A percentile compares a stretch with the other conserved stretches of the same genome.
These are phyloP conservation scores for Ophiocordyceps polyrhachis-furcata DNA, from an alignment of 2,329 filamentous ascomycete species.

Conservation along the genomic window DNA sequence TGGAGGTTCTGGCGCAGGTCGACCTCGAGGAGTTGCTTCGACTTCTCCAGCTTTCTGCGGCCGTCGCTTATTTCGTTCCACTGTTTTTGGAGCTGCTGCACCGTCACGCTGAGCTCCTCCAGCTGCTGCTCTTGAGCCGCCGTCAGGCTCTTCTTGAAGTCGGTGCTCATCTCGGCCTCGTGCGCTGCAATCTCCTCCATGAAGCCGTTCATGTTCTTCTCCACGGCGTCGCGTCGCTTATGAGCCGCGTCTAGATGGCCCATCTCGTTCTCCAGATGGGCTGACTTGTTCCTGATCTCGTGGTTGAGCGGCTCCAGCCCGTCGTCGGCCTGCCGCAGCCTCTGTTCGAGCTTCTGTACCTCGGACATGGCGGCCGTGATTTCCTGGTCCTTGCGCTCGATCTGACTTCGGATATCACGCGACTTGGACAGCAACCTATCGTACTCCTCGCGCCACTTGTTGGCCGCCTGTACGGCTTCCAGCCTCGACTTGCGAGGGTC, in stretches of 20 bases:
- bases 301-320: slow-evolving; percentile 65
- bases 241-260: slow-evolving; percentile 55
- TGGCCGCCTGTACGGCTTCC: slow-evolving; percentile 61
- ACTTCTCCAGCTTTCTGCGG: slow-evolving; percentile 59
- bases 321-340: slow-evolving; percentile 57
- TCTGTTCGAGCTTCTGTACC: slow-evolving; percentile 65
- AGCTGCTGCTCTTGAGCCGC: slow-evolving; percentile 67
- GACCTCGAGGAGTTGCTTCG: slow-evolving; percentile 69
- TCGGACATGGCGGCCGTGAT: slow-evolving; percentile 76
- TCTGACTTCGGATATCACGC: slow-evolving; percentile 45
- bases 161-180: slow-evolving; percentile 61
- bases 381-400: slow-evolving; percentile 70
- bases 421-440: slow-evolving; percentile 48
- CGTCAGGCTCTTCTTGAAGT: slow-evolving; percentile 83
- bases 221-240: slow-evolving; percentile 46
- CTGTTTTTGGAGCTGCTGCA: slow-evolving; percentile 58
- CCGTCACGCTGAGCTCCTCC: slow-evolving; percentile 46
- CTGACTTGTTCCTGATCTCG: slow-evolving; percentile 59
- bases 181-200: slow-evolving; percentile 58
- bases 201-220: slow-evolving; percentile 56
- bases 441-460: slow-evolving; percentile 55
- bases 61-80: slow-evolving; percentile 56
- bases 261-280: slow-evolving; percentile 53
- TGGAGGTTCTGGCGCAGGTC: slow-evolving; percentile 80
- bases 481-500: slow-evolving; percentile 73